Conservation (phyloP, 345 rosid genomes). For the Raphanus raphanistrum region DNA sequence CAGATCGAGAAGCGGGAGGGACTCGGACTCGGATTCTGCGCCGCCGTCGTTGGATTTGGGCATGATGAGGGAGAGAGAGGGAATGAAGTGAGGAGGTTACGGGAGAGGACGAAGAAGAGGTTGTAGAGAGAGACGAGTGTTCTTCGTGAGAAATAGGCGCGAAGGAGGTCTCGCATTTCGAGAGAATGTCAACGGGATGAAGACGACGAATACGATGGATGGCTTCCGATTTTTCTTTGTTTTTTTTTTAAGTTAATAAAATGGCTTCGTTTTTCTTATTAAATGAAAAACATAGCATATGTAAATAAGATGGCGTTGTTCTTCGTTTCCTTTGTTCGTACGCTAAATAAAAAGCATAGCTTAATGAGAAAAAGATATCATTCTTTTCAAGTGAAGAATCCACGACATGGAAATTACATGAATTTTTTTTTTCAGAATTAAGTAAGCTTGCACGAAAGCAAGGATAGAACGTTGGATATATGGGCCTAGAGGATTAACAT, state of each 20-base stretch:
- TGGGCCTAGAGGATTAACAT: no score
- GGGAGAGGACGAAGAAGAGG: constrained; percentile 30
- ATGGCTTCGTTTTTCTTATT: no score
- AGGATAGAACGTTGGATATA: background rate
- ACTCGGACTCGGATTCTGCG: constrained; percentile 9
- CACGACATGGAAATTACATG: constrained; percentile 5
- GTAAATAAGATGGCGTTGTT: background rate
- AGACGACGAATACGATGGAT: background rate
- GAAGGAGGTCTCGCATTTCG: constrained; percentile 34
- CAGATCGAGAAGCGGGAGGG: constrained; percentile 51
- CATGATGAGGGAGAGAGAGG: constrained; percentile 36
- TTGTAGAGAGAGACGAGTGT: constrained; percentile 37
- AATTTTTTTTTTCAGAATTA: background rate
- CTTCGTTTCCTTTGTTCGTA: background rate
- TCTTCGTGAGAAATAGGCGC: constrained; percentile 36
- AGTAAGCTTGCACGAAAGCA: constrained; percentile 24
- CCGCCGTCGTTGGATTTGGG: constrained; percentile 33
- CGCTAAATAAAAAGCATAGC: constrained; percentile 23
- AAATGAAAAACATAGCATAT: background rate
- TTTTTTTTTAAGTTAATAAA: background rate
- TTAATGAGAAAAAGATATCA: background rate
- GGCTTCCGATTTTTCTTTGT: background rate
- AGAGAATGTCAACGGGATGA: constrained; percentile 14
- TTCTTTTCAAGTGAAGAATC: constrained; percentile 11
- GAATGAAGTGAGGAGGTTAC: constrained; percentile 12